Percentiles rank a stretch among this genome's conserved stretches.
Evolutionary conservation across 2,329 filamentous ascomycete species (phyloP).

Genomic region (Lachnellula cervina): DNA sequence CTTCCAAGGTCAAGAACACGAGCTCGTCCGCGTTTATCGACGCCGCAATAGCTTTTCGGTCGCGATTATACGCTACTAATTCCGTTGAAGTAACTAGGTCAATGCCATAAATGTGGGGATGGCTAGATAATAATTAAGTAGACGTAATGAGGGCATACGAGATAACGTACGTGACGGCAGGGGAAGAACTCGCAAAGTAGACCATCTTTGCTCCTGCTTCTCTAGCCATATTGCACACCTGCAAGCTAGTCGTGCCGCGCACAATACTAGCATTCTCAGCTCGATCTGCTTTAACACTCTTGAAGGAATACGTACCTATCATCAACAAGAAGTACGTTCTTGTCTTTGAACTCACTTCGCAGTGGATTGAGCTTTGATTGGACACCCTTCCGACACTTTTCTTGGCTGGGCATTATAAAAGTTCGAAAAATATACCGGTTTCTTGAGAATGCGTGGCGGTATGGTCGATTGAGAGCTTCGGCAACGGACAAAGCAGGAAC

Average conservation of each 20-base stretch:
- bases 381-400: constrained; percentile 72
- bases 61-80: constrained; percentile 61
- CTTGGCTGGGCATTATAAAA: constrained; percentile 77
- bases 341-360: constrained; percentile 71
- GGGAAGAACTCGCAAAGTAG: constrained; percentile 73
- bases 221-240: constrained; percentile 66
- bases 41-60: constrained; percentile 51
- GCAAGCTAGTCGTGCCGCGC: constrained; percentile 64
- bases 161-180: constrained; percentile 35
- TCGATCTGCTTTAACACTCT: neutral
- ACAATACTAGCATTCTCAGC: constrained; percentile 55
- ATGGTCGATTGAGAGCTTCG: constrained; percentile 53
- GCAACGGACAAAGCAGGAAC: neutral
- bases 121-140: constrained; percentile 60
- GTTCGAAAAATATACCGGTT: constrained; percentile 81
- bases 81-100: constrained; percentile 65
- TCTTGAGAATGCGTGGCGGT: constrained; percentile 75
- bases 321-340: constrained; percentile 74
- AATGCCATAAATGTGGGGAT: constrained; percentile 79
- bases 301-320: constrained; percentile 40
- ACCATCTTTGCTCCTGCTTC: constrained; percentile 78
- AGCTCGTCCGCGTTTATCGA: constrained; percentile 67
- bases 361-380: constrained; percentile 82
- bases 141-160: too few relatives aligned
- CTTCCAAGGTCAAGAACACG: constrained; percentile 69